Evolutionary conservation across 2,329 filamentous ascomycete species (phyloP).

Genomic region (Aureobasidium uvarum): DNA sequence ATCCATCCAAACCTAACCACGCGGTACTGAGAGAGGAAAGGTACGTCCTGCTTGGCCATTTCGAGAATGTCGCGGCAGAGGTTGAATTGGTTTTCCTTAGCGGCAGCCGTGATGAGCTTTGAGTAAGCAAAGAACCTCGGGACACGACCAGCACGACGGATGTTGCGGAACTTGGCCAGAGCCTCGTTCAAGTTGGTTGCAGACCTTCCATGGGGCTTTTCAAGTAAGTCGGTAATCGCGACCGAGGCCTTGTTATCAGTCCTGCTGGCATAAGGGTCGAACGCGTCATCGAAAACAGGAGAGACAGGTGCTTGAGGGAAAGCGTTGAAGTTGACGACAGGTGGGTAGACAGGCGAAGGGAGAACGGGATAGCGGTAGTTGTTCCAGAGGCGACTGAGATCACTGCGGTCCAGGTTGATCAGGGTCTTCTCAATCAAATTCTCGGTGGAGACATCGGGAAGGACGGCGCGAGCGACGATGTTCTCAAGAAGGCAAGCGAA

Average conservation of each 20-base stretch:
- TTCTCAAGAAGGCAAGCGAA: conserved; percentile 63
- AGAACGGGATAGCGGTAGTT: conserved; percentile 53
- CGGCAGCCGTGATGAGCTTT: conserved; percentile 90
- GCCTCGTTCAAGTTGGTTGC: conserved; percentile 72
- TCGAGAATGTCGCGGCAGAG: conserved; percentile 81
- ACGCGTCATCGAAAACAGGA: conserved; percentile 72
- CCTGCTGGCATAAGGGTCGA: conserved; percentile 84
- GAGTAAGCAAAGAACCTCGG: conserved; percentile 96
- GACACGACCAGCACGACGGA: conserved; percentile 86
- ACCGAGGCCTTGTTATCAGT: conserved; percentile 94
- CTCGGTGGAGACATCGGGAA: conserved; percentile 56
- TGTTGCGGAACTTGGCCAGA: conserved; percentile 81
- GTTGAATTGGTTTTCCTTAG: conserved; percentile 77
- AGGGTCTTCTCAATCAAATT: conserved; percentile 59
- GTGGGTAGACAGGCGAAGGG: conserved; percentile 52
- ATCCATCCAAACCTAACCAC: conserved; percentile 94
- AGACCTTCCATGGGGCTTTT: conserved; percentile 71
- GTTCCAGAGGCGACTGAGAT: conserved; percentile 57
- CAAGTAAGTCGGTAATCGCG: conserved; percentile 83
- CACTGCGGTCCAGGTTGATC: conserved; percentile 51
- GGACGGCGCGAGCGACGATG: conserved; percentile 52
- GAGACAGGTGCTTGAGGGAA: conserved; percentile 47
- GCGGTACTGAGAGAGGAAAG: conserved; percentile 76
- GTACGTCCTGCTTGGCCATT: conserved; percentile 87
- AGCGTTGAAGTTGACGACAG: conserved; percentile 49